Conservation (phyloP, 2,329 filamentous ascomycete genomes). For the Cladorrhinum sp. region DNA sequence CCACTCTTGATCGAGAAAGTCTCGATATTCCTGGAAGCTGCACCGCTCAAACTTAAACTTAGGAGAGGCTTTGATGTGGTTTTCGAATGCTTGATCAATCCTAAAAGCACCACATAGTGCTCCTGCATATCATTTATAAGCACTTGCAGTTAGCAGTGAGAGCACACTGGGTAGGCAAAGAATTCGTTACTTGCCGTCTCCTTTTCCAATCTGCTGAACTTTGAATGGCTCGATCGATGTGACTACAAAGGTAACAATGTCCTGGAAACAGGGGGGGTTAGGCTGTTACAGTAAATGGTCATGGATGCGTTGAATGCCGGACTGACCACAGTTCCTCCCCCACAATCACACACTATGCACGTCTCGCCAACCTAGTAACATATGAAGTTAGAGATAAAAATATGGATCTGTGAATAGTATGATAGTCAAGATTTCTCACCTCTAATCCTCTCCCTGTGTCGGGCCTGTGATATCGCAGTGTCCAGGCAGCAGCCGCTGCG, state of each 20-base stretch:
- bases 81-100: constrained; percentile 7
- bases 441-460: background rate
- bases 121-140: too few species aligned
- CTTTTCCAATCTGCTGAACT: background rate
- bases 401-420: too few species aligned
- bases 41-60: background rate
- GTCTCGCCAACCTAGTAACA: background rate
- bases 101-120: constrained; percentile 1
- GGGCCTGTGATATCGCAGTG: background rate
- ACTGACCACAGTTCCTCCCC: constrained; percentile 8
- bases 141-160: too few species aligned
- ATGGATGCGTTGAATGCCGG: background rate
- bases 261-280: background rate
- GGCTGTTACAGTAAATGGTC: background rate
- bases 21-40: background rate
- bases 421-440: background rate
- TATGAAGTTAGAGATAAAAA: background rate
- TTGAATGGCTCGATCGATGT: background rate
- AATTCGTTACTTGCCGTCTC: background rate
- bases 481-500: constrained; percentile 1
- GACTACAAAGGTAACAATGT: background rate
- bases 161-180: too few species aligned
- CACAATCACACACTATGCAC: constrained; percentile 9
- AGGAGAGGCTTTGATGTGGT: background rate
- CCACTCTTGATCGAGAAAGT: background rate